Conservation (phyloP, 495 filamentous ascomycete species). For the Stereocaulon alpinum region DNA sequence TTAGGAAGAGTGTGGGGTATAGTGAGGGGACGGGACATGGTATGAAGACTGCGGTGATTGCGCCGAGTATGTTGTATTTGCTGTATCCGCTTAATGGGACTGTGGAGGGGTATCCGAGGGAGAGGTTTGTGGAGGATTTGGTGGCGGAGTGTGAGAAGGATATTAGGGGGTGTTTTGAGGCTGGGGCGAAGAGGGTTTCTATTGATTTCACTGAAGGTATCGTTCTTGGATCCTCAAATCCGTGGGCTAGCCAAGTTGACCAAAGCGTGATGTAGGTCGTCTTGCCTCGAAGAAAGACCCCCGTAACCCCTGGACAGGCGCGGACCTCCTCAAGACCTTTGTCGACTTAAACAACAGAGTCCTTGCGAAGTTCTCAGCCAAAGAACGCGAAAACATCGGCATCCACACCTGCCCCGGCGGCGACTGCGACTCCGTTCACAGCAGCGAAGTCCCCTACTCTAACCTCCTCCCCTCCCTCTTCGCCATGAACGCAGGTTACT, state of each 20-base stretch:
- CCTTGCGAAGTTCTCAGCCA: conserved; percentile 27
- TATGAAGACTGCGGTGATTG: conserved; percentile 36
- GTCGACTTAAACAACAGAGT: conserved; percentile 34
- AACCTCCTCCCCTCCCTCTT: conserved; percentile 33
- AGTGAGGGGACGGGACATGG: conserved; percentile 21
- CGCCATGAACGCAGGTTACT: conserved; percentile 36
- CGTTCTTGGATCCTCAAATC: no score
- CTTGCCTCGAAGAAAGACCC: conserved; percentile 34
- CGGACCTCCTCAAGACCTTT: conserved; percentile 32
- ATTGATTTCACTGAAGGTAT: conserved; percentile 38
- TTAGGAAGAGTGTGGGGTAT: conserved; percentile 26
- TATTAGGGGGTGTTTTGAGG: conserved; percentile 34
- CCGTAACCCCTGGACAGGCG: conserved; percentile 35
- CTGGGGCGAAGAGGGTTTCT: conserved; percentile 31
- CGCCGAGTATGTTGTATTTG: conserved; percentile 36
- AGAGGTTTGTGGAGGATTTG: conserved; percentile 33
- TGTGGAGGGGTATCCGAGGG: conserved; percentile 30
- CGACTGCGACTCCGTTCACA: conserved; percentile 35
- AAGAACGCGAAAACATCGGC: conserved; percentile 32
- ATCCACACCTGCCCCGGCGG: conserved; percentile 39
- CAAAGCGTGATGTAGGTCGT: not conserved
- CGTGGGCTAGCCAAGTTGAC: no score
- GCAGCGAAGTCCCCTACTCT: conserved; percentile 32
- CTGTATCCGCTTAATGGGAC: conserved; percentile 33
- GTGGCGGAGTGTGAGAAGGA: conserved; percentile 37